Evolutionary conservation across 257 asterid species (phyloP).

Genomic region (Lycium ferocissimum): DNA sequence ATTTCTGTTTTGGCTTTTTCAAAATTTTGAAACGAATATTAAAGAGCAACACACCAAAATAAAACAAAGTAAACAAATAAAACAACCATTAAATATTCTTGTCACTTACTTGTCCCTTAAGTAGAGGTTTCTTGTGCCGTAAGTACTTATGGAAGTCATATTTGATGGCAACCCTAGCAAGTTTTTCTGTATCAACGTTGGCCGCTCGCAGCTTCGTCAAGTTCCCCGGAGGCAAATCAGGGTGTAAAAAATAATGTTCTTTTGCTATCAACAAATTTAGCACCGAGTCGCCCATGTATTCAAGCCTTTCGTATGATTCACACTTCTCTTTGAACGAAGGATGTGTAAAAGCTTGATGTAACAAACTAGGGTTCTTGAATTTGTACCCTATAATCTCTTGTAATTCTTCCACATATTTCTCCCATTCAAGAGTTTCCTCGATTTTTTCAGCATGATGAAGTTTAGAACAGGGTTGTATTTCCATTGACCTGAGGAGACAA

Average conservation of each 20-base stretch:
- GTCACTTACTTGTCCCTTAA: constrained; percentile 47
- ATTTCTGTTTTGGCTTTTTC: too few relatives aligned
- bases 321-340: constrained; percentile 15
- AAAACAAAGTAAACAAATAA: neutral
- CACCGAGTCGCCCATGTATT: constrained; percentile 55
- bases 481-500: neutral
- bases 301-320: constrained; percentile 48
- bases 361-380: constrained; percentile 38
- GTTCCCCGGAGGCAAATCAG: constrained; percentile 47
- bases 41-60: neutral
- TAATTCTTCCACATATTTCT: constrained; percentile 26
- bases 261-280: constrained; percentile 39
- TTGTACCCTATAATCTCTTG: constrained; percentile 42
- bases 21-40: neutral
- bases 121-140: constrained; percentile 47
- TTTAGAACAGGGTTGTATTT: neutral
- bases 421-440: neutral
- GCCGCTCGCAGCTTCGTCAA: constrained; percentile 59
- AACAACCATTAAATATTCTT: neutral
- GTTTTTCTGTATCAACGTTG: constrained; percentile 70
- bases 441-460: neutral
- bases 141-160: constrained; percentile 41
- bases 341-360: constrained; percentile 54
- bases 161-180: constrained; percentile 54
- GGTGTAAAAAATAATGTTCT: constrained; percentile 39